These are phyloP conservation scores for Wallacemonas collosoma DNA, from an alignment of 208 protist species.

Conservation along the genomic window DNA sequence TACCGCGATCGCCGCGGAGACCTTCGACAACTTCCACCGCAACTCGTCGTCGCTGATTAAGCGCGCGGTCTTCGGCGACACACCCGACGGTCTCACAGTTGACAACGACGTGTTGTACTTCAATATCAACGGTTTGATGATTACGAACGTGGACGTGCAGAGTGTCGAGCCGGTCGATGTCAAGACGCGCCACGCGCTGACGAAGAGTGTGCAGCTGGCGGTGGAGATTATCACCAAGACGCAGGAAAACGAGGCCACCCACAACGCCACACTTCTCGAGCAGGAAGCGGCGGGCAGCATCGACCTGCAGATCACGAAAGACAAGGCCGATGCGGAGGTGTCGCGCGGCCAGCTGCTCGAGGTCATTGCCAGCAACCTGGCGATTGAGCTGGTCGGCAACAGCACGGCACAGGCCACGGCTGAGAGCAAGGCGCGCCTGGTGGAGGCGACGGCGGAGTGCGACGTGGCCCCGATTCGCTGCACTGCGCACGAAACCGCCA, in stretches of 20 bases:
- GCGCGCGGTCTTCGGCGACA: slow-evolving; percentile 86
- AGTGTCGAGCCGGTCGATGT: slow-evolving; percentile 92
- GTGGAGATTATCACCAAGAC: slow-evolving; percentile 92
- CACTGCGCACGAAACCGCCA: slow-evolving; percentile 37
- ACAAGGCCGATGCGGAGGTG: slow-evolving; percentile 60
- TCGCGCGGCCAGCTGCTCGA: slow-evolving; percentile 61
- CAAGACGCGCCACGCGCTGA: slow-evolving; percentile 82
- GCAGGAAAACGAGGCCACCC: slow-evolving; percentile 86
- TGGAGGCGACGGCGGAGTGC: slow-evolving; percentile 56
- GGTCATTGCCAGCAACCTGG: slow-evolving; percentile 66
- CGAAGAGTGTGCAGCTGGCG: slow-evolving; percentile 90
- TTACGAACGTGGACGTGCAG: slow-evolving; percentile 95
- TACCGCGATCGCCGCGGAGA: slow-evolving; percentile 80
- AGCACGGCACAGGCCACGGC: slow-evolving; percentile 78
- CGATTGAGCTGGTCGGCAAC: slow-evolving; percentile 70
- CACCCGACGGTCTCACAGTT: slow-evolving; percentile 35
- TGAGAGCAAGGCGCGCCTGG: slow-evolving; percentile 64
- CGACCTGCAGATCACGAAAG: slow-evolving; percentile 77
- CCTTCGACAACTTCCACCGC: slow-evolving; percentile 97
- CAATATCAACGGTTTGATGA: slow-evolving; percentile 85
- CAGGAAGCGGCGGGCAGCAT: slow-evolving; percentile 71
- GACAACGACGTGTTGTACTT: slow-evolving; percentile 71
- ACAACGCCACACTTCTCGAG: slow-evolving; percentile 77
- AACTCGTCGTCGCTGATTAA: slow-evolving; percentile 93
- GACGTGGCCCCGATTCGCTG: slow-evolving; percentile 56